These are phyloP conservation scores for Syzygium aqueum DNA, from an alignment of 345 rosid species.

Conservation along the genomic window DNA sequence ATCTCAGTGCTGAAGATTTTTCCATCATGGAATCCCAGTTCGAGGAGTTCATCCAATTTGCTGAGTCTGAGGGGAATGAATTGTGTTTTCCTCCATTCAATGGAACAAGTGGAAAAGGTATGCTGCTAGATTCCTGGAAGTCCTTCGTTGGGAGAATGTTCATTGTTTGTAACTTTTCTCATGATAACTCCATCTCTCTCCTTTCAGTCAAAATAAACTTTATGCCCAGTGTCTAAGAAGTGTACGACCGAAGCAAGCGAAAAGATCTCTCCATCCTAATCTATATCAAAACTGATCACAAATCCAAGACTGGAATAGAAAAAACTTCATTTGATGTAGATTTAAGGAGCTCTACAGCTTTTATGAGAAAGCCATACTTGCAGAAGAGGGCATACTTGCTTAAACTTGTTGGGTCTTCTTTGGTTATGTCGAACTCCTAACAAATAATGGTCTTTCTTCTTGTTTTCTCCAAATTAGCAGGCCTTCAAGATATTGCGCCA, in stretches of 20 bases:
- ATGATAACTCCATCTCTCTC: neutral
- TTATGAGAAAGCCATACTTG: neutral
- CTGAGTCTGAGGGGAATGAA: constrained; percentile 17
- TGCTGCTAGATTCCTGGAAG: neutral
- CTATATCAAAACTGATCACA: neutral
- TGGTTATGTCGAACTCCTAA: neutral
- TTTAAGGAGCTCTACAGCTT: neutral
- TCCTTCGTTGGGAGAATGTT: neutral
- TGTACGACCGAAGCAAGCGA: neutral
- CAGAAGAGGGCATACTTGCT: neutral
- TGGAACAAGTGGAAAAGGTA: neutral
- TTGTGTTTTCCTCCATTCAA: neutral
- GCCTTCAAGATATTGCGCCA: constrained; percentile 17
- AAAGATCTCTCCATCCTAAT: neutral
- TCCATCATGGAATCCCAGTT: constrained; percentile 27
- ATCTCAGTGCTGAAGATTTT: constrained; percentile 49
- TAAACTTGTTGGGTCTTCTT: neutral
- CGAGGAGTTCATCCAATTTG: constrained; percentile 27
- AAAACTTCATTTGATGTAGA: neutral
- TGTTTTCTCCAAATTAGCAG: constrained; percentile 7
- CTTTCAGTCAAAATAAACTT: neutral
- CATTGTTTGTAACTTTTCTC: neutral
- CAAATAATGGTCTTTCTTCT: neutral
- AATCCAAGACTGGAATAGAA: neutral
- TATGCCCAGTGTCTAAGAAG: neutral